Base-by-base conservation (phyloP, 2,329 filamentous ascomycete species). In the Aspergillus luchuensis region DNA sequence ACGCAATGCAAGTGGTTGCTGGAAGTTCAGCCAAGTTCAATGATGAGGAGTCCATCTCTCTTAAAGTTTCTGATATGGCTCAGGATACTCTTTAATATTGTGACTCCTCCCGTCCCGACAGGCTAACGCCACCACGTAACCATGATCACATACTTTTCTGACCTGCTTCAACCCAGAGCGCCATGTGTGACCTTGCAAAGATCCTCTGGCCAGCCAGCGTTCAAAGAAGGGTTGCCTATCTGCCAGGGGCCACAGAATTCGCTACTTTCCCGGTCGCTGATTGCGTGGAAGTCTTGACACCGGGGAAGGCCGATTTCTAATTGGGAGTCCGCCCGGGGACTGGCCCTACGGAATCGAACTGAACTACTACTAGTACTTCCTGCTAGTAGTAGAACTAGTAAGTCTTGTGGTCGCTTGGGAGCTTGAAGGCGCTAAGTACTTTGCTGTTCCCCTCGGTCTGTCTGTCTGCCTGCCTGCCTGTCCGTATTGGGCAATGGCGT, bases 141-240 rank as follows among this genome's bases (percentile, higher is more conserved):
- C 39, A 56, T 56, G 53, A 56, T 47, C 53, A 43, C 51, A 54
- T 54, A 30, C 38, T 36, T 38, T 21, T 25, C 38, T 41, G 51
- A 54, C 51, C 51, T 43, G 51, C 57, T 19, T 53, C 25, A 38
- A 41, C 53, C 56, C 57, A 38, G 51, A 63, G 52, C 59, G 56
- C 61, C 61, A 63, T 63, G 61, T 63, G 53, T 55, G 39, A 57
- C 58, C 54, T 53, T 38, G 23, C 25, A 17, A 51, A 21, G 30
- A 21, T 30, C 39, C 17, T 41, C 10, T 13, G 10, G 33, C 51
- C 30, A 41, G 23, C 39, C 47, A 30, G 47, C 23, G 25, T 6
- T 21, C 23, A n/a, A 15, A 58, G 54, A 58, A 54, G 25, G 39
- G 48, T 41, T 53, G 57, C 57, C 57, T 58, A 48, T 52, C 41